Percentiles rank a stretch among this genome's conserved stretches.
Conservation (phyloP, 441 rosid genomes). For the Erysimum cheiri region DNA sequence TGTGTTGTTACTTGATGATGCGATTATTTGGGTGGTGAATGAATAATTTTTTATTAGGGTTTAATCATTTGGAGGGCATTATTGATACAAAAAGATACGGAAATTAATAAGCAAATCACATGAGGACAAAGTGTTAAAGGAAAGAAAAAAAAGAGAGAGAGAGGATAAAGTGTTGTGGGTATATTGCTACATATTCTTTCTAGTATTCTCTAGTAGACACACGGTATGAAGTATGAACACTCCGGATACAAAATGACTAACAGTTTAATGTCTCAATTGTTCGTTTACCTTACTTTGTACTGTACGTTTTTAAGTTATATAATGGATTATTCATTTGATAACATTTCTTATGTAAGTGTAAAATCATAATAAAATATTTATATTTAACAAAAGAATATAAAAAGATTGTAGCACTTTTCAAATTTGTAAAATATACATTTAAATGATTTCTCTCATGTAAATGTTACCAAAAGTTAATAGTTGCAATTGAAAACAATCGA, state of each 20-base stretch:
- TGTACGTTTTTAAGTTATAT: no score
- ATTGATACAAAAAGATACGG: slow-evolving; percentile 28
- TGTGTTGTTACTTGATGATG: slow-evolving; percentile 25
- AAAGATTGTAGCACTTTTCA: no score
- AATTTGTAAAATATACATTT: no score
- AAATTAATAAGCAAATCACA: slow-evolving; percentile 26
- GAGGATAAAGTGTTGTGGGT: slow-evolving; percentile 18
- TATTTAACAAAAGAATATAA: no score
- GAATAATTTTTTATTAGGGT: background rate
- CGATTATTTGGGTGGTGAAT: slow-evolving; percentile 19
- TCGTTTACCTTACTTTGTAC: no score
- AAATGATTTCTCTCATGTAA: no score
- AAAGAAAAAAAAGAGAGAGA: background rate
- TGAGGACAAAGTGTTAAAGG: slow-evolving; percentile 21
- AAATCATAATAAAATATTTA: no score
- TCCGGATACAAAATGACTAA: background rate
- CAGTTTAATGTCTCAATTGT: background rate
- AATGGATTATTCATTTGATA: no score
- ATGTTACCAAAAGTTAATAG: no score
- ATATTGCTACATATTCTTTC: slow-evolving; percentile 16
- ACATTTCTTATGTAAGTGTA: no score
- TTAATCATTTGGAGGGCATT: slow-evolving; percentile 30
- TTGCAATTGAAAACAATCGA: no score
- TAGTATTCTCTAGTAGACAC: slow-evolving; percentile 16
- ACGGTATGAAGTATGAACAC: background rate